Evolutionary conservation across 768 basidiomycete species (phyloP), one percentile per base, ranked within the genome.

Genomic region (Ramaria sp.): DNA sequence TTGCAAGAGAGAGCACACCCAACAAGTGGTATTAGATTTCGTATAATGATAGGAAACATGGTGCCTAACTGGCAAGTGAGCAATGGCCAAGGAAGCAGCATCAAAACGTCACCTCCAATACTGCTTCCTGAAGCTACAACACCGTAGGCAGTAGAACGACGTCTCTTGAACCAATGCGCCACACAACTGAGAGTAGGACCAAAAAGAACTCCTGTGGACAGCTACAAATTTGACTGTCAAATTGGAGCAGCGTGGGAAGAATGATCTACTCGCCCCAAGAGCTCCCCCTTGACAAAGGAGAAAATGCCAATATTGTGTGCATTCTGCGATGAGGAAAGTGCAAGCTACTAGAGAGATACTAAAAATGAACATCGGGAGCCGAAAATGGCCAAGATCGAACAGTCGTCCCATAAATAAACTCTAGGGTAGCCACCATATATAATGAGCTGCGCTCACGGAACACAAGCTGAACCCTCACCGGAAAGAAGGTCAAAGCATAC

Each of bases 271-370:
- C 55, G 85, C 79, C 20, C 87, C 87, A 12, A 80, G 66, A 0
- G 74, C 75, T 36, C 88, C 60, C 0, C 87, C 87, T 64, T 89
- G 87, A 56, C 78, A 86, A 0, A 89, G 72, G 22, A 89, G 61
- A 60, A 88, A 83, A 5, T 89, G 84, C 88, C 87, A 89, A 61
- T 81, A 89, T 55, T 73, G 56, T 10, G 69, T 82, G 62, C 88
- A 89, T 68, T 88, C 71, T 0, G 83, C 83, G 5, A 76, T 69
- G n/a, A 89, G 69, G 60, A 88, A 78, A 0, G 81, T 82, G 28
- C 77, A 72, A 0, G 67, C 57, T 3, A 89, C 66, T 6, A 86
- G 64, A 16, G 79, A 42, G 15, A 67, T 68, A 51, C 79, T 81
- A 0, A 77, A 74, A 1, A 67, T 37, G 7, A 76, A 59, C 28